Conservation (phyloP, 129 eudicot genomes). For the Tagetes erecta region DNA sequence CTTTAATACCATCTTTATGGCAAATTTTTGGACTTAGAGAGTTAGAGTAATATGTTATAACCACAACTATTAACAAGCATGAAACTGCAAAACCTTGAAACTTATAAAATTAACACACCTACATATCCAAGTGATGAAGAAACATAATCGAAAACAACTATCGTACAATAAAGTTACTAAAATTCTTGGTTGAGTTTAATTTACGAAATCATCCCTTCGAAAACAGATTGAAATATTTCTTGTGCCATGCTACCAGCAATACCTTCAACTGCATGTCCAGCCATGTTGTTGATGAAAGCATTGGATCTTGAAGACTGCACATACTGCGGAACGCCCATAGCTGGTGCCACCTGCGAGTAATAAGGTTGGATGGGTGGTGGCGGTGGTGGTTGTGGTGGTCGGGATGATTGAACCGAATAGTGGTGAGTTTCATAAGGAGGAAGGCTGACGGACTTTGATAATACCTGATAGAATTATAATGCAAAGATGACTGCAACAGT, state of each 20-base stretch:
- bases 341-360: slow-evolving; percentile 8
- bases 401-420: neutral
- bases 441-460: slow-evolving; percentile 27
- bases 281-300: slow-evolving; percentile 16
- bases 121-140: too few relatives aligned
- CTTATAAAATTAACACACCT: too few relatives aligned
- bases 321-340: slow-evolving; percentile 22
- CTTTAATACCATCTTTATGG: too few relatives aligned
- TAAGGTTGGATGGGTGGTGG: slow-evolving; percentile 11
- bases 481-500: too few relatives aligned
- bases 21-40: too few relatives aligned
- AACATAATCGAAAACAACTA: too few relatives aligned
- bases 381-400: neutral
- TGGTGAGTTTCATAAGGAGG: slow-evolving; percentile 24
- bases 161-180: too few relatives aligned
- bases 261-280: slow-evolving; percentile 39
- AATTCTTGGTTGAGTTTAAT: too few relatives aligned
- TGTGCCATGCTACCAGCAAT: slow-evolving; percentile 18
- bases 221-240: slow-evolving; percentile 23
- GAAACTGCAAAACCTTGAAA: too few relatives aligned
- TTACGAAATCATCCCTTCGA: slow-evolving; percentile 22
- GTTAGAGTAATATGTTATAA: too few relatives aligned
- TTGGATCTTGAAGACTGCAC: slow-evolving; percentile 16
- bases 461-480: neutral
- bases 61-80: too few relatives aligned